Conservation (phyloP, 768 basidiomycete genomes). For the Lactarius hatsudake region DNA sequence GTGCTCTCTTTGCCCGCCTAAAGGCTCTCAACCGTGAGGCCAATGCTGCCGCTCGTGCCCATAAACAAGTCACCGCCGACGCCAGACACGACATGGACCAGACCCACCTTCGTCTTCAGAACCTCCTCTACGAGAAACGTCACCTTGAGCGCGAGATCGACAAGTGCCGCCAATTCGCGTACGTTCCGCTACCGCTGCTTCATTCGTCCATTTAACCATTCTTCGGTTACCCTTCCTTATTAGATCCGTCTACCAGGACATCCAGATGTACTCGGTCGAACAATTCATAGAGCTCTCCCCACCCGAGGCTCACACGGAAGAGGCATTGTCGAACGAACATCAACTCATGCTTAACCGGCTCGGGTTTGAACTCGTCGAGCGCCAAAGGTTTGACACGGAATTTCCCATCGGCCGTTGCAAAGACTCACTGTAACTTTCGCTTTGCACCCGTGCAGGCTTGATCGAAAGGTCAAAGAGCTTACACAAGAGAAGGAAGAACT, state of each 20-base stretch:
- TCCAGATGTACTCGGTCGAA: conserved; percentile 67
- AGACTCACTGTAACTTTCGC: conserved; percentile 16
- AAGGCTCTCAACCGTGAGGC: conserved; percentile 76
- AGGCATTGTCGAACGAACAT: conserved; percentile 66
- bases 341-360: conserved; percentile 86
- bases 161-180: conserved; percentile 92
- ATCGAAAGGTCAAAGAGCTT: conserved; percentile 67
- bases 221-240: neutral
- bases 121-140: conserved; percentile 83
- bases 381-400: conserved; percentile 63
- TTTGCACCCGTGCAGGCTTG: conserved; percentile 49
- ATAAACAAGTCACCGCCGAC: conserved; percentile 68
- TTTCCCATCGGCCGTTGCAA: conserved; percentile 23
- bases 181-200: conserved; percentile 35
- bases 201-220: neutral
- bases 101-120: conserved; percentile 81
- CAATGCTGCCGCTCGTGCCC: conserved; percentile 65
- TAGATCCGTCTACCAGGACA: conserved; percentile 87
- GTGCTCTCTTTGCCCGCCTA: conserved; percentile 74
- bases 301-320: conserved; percentile 57
- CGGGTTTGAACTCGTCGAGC: conserved; percentile 83
- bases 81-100: conserved; percentile 89
- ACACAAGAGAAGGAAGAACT: conserved; percentile 70
- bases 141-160: conserved; percentile 90
- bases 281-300: conserved; percentile 72